Evolutionary conservation across 768 basidiomycete species (phyloP), one percentile per base, ranked within the genome.

Genomic region (Tylopilus intermedius): DNA sequence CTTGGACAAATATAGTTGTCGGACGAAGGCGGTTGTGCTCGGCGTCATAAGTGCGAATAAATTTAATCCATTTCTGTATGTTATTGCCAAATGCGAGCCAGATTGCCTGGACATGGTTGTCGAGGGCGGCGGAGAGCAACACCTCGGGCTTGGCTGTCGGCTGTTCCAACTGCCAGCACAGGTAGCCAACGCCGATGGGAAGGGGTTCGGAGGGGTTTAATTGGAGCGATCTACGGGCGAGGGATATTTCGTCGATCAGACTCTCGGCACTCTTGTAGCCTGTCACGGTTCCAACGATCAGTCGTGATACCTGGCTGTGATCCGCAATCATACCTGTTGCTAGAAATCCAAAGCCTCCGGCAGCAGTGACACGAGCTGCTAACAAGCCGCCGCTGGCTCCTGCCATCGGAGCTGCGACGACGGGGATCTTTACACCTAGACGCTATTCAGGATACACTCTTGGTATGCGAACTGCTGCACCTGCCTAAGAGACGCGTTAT

Each of bases 341-440:
- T 0, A 90, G 58, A 65, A 91, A 90, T 2, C 87, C 90, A 51
- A 90, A 84, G 14, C 84, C 90, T 21, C 90, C 90, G 8, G 72
- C 88, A 2, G 76, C 74, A 18, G 80, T 75, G 30, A 87, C 84
- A 50, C 80, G 74, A 5, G 82, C 81, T 24, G 83, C 83, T 21
- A 85, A 64, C 18, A 65, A 66, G 44, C 84, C 87, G 44, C 85
- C 83, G 51, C 80, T 77, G 3, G 79, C 87, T 13, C 80, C 81
- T 0, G 82, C 82, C 89, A 91, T 91, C 1, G 88, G 79, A 1
- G 81, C 80, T 15, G 74, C 72, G 5, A 90, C 71, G 39, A 90
- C 66, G 24, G 89, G 89, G 15, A 76, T 73, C 45, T 73, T 69
- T 27, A 83, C 72, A 37, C 73, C 86, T 86, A 55, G 4, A 21